Base-by-base conservation (phyloP, 2,329 filamentous ascomycete genomes). In the Fusarium abutilonis region DNA sequence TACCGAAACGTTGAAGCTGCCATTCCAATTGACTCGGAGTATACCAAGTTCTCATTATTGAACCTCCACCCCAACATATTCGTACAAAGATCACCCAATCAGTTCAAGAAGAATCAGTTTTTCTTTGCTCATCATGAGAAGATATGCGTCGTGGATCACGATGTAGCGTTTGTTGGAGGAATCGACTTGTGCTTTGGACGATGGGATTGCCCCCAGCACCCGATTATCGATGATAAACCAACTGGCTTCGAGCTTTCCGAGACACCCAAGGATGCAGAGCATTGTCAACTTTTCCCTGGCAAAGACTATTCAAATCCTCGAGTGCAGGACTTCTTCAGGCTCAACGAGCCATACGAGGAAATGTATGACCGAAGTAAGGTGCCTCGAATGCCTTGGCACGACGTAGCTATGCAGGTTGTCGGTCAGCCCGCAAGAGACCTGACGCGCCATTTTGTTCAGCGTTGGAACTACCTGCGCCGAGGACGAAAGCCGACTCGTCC, bases 71-170 rank as follows among this genome's bases (percentile, higher is more conserved):
- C 93, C 17, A 99, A 99, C 74, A 89, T 99, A 62, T 97, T 97
- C 69, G 93, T 99, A 13, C 93, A 98, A 73, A 84, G 95, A 70
- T 98, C 95, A 4, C 95, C 95, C 0, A 97, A 99, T 70, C 95
- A 99, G 76, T 93, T 98, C 77, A 91, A 96, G 72, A 96, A 99
- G 78, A 98, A 98, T 71, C 96, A 97, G 41, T 99, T 99, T 80
- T 99, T 99, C 81, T 99, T 96, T 83, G 95, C 95, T 2, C 95
- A 99, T 73, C 95, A 99, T 77, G 95, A 99, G 75, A 99, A 99
- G 77, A 85, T 99, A n/a, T 94, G 93, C 71, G 88, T 99, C 36
- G 91, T 99, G 15, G 95, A 99, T 73, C 95, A 98, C 72, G 95
- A 94, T 50, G 88, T 98, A 45, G 95, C 94, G 10, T 98, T 99